These are phyloP conservation scores for Metschnikowia cerradonensis DNA, from an alignment of 805 yeast genomes.

Conservation along the genomic window DNA sequence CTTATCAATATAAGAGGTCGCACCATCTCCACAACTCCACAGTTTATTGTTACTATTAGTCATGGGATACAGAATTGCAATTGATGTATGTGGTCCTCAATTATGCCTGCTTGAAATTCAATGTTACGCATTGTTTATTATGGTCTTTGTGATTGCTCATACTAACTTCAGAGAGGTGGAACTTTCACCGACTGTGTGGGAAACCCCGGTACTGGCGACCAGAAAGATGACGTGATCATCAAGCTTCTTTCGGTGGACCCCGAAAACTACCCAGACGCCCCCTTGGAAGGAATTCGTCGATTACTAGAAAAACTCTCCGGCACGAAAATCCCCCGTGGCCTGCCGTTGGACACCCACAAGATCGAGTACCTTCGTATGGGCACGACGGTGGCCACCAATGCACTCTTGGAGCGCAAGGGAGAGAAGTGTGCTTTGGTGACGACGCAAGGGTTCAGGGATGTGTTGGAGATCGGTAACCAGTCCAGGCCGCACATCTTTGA, in stretches of 20 bases:
- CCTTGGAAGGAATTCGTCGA: slow-evolving; percentile 18
- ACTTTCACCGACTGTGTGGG: slow-evolving; percentile 21
- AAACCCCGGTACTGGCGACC: slow-evolving; percentile 18
- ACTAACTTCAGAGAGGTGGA: slow-evolving; percentile 19
- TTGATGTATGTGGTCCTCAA: slow-evolving; percentile 14
- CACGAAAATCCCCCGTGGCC: slow-evolving; percentile 14
- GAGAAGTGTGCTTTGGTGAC: slow-evolving; percentile 81
- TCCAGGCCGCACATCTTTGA: slow-evolving; percentile 89
- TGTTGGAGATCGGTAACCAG: slow-evolving; percentile 82
- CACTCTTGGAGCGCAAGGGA: slow-evolving; percentile 88
- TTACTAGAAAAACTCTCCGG: slow-evolving; percentile 14
- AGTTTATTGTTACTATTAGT: not conserved
- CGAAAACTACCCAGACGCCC: slow-evolving; percentile 18
- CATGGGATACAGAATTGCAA: slow-evolving; percentile 19
- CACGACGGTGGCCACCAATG: slow-evolving; percentile 72
- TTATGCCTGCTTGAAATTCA: not conserved
- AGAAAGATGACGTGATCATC: slow-evolving; percentile 17
- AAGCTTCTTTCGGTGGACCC: slow-evolving; percentile 19
- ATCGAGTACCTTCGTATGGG: slow-evolving; percentile 25
- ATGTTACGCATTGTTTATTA: no score
- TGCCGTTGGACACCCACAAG: slow-evolving; percentile 16
- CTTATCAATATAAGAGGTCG: slow-evolving; percentile 1
- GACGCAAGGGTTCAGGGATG: slow-evolving; percentile 85
- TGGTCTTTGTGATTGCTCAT: not conserved
- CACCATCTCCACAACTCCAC: not conserved